These are phyloP conservation scores for Dioscorea cayenensis DNA, from an alignment of 116 monocot species.

Conservation along the genomic window DNA sequence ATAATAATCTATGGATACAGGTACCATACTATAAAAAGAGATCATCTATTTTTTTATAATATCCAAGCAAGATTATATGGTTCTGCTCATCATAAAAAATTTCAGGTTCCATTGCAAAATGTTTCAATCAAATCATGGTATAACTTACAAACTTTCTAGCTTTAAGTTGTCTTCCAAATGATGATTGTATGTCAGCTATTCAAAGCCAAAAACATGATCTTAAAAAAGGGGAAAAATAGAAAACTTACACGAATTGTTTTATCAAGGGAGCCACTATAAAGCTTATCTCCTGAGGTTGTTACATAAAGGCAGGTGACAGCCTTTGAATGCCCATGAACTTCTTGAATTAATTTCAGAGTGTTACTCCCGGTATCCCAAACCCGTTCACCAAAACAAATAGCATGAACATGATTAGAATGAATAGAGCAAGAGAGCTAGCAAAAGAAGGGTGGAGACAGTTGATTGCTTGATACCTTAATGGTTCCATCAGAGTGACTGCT, in stretches of 20 bases:
- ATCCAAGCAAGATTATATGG: no score
- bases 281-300: conserved; percentile 23
- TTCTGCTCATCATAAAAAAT: no score
- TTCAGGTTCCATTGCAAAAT: no score
- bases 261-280: conserved; percentile 46
- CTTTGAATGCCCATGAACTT: conserved; percentile 36
- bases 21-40: no score
- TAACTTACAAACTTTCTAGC: no score
- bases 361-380: conserved; percentile 44
- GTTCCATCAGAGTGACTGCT: conserved; percentile 53
- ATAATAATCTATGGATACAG: no score
- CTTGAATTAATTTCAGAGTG: conserved; percentile 30
- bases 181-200: background rate
- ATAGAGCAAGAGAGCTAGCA: no score
- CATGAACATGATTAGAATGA: background rate
- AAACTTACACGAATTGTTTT: conserved; percentile 42
- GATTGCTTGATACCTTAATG: conserved; percentile 34
- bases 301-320: conserved; percentile 38
- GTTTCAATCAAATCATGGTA: no score
- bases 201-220: background rate
- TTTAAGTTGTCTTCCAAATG: no score
- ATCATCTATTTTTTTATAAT: no score
- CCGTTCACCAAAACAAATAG: conserved; percentile 8
- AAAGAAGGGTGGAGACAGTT: background rate
- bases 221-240: background rate